A percentile compares a stretch with the other conserved stretches of the same genome.
phyloP scores from a whole-genome alignment of 2,329 filamentous ascomycete genomes.

The Phoma sp. region DNA sequence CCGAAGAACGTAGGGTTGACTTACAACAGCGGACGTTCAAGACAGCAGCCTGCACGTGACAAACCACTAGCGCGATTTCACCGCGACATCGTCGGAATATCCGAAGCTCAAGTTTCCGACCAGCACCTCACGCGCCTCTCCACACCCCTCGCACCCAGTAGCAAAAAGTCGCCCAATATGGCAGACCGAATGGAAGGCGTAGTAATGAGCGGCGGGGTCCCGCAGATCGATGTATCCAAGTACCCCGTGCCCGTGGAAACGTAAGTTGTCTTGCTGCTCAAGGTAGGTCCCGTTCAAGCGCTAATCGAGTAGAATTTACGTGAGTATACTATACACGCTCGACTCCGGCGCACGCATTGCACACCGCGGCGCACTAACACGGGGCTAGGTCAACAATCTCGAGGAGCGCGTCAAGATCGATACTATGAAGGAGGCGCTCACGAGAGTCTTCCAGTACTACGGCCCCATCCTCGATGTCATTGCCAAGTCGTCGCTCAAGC shows the following conservation, averaged over 20 bases:
- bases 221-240: conserved; percentile 37
- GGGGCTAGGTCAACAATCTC: conserved; percentile 73
- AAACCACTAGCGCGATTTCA: background rate
- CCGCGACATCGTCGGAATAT: background rate
- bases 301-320: conserved; percentile 50
- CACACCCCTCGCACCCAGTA: background rate
- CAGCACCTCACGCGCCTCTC: background rate
- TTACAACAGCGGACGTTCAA: background rate
- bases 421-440: conserved; percentile 74
- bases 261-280: conserved; percentile 31
- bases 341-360: conserved; percentile 35
- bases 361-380: conserved; percentile 20
- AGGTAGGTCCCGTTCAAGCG: conserved; percentile 16
- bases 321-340: too few species aligned
- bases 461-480: conserved; percentile 85
- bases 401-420: conserved; percentile 91
- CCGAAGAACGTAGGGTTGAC: too few species aligned
- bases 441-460: conserved; percentile 85
- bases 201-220: conserved; percentile 25
- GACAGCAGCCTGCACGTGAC: conserved; percentile 1
- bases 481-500: conserved; percentile 87
- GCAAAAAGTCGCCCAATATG: conserved; percentile 27
- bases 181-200: conserved; percentile 49
- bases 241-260: conserved; percentile 48
- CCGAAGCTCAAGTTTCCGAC: conserved; percentile 4